Base-by-base conservation (phyloP, 163 green algal species). In the Chlorella variabilis region DNA sequence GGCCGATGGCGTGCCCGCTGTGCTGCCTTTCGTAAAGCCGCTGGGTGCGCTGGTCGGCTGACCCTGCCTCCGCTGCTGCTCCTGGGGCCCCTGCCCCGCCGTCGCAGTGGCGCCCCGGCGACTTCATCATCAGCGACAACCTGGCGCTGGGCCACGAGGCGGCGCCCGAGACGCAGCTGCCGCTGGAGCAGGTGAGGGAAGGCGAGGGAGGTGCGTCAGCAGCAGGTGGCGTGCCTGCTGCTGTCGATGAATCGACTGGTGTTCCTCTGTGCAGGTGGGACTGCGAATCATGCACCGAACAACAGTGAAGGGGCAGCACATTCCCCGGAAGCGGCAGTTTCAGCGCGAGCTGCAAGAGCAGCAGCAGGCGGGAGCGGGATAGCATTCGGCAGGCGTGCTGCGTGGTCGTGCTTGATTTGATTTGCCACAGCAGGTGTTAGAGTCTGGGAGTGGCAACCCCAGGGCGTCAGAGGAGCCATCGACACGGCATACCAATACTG, bases 71-170 rank as follows among this genome's bases (percentile, higher is more conserved):
- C 33, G 13, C 65, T 56, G 34, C 36, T 33, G 31, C 20, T 15
- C n/a, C n/a, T n/a, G n/a, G n/a, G n/a, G n/a, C n/a, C 33, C 48
- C 69, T 77, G 25, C 2, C 41, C 8, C 41, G 11, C 6, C 39
- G 3, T 21, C 76, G 78, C 75, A 80, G 78, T 91, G 87, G 87
- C 54, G 54, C 63, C 66, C 74, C 20, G 87, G 87, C 4, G 87
- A 91, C 49, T 91, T 91, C 42, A 85, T 91, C 21, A 89, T 91
- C 4, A 69, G 61, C 23, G 87, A 91, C 79, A 91, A 91, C 71
- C 71, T 86, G 31, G 85, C 85, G 1, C 54, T 91, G 8, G 87
- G 41, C 1, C 87, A 91, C 56, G 87, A 91, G 51, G 87, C 87
- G 1, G 58, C 67, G 1, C 74, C 78, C 13, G 83, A 90, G 38